Evolutionary conservation across 2,329 filamentous ascomycete genomes (phyloP), one percentile per base, ranked within the genome.

Genomic region (Alternaria sp.): DNA sequence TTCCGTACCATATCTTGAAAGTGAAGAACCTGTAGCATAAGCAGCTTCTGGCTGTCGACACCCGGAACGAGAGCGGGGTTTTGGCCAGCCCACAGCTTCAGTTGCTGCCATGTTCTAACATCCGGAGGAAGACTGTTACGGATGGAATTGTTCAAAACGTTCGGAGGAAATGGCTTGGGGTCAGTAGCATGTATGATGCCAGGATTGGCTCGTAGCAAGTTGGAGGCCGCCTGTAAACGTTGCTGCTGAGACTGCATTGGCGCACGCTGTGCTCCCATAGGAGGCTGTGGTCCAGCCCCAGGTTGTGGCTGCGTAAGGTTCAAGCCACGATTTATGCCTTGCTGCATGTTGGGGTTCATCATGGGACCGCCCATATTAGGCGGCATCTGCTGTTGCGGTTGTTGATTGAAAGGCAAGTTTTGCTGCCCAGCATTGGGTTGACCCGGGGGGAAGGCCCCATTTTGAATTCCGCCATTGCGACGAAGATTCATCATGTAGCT

Each of bases 81-180:
- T 46, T 83, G 78, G 26, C 73, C 70, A 15, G 83, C 83, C 80
- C 85, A 87, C 56, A 84, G 78, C 73, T 88, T 89, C 7, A 89
- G 78, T 60, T 87, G 84, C 9, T 83, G 83, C 87, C 87, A 89
- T 3, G 82, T 84, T 67, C 82, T 85, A 23, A 88, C 79, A 12
- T 84, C 76, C 26, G 82, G 83, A 6, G 87, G 86, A 10, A 87
- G 50, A 44, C 59, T 72, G 50, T 74, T 67, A 55, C 66, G 70
- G 14, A 74, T 60, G 43, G 65, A 66, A 26, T 65, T 56, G 47
- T 71, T 74, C 14, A 79, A 55, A 5, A 77, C 70, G 46, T 69
- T 74, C 5, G 74, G 73, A 25, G 75, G 77, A 41, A 77, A 79
- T 0, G 71, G 72, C n/a, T 66, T 73, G 8, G 64, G 55, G 49